Conservation (phyloP, 768 basidiomycete species). For the Neoboletus subvelutipes region DNA sequence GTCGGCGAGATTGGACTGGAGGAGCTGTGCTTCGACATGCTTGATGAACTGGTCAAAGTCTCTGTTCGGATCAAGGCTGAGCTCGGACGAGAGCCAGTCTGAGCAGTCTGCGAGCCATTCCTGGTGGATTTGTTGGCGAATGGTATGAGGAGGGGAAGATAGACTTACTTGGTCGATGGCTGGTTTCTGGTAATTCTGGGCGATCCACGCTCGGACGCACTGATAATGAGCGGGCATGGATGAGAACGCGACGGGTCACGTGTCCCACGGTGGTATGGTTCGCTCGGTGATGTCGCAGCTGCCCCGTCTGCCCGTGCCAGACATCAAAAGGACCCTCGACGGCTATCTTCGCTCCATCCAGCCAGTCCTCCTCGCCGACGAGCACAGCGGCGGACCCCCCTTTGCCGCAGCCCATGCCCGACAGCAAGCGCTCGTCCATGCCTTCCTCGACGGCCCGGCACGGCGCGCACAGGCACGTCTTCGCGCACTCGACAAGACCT, state of each 20-base stretch:
- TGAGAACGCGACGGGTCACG: conserved; percentile 1
- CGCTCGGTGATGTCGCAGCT: conserved; percentile 33
- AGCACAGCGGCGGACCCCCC: conserved; percentile 51
- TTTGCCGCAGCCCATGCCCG: conserved; percentile 34
- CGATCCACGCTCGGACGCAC: conserved; percentile 52
- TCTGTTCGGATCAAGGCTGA: conserved; percentile 44
- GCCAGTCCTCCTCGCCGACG: conserved; percentile 79
- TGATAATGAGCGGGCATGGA: conserved; percentile 25
- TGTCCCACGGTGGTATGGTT: conserved; percentile 14
- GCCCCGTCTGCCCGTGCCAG: conserved; percentile 81
- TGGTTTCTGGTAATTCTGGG: conserved; percentile 57
- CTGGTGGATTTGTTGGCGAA: conserved; percentile 35
- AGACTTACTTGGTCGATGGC: conserved; percentile 56
- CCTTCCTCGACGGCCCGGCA: conserved; percentile 11
- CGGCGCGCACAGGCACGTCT: conserved; percentile 23
- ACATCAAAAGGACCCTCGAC: conserved; percentile 70
- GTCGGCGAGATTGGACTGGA: conserved; percentile 69
- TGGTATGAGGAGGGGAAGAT: neutral
- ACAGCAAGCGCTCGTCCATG: conserved; percentile 23
- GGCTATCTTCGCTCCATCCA: conserved; percentile 76
- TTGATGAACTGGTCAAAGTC: conserved; percentile 53
- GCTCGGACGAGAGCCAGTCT: conserved; percentile 55
- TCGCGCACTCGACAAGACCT: conserved; percentile 74
- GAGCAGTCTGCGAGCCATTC: conserved; percentile 78
- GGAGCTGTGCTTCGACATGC: conserved; percentile 62